Evolutionary conservation across 805 yeast genomes (phyloP), one percentile per base, ranked within the genome.

Genomic region (Yarrowia bubula): DNA sequence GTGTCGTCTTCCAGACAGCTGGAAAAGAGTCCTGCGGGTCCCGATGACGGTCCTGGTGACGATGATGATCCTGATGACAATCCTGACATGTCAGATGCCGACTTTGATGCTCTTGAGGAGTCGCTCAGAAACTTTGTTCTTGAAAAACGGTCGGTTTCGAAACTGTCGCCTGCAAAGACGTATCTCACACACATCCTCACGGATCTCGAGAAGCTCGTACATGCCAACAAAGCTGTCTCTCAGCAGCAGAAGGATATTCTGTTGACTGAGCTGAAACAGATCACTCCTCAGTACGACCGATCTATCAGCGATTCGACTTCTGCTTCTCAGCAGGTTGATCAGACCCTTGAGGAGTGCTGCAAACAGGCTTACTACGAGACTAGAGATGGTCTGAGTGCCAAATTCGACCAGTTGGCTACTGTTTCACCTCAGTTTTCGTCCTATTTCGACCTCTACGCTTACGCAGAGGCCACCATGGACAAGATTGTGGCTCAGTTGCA

Each of bases 141-240:
- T 22, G 96, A 93, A 69, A 95, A 92, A 71, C 83, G 99, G 71
- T 86, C 97, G 0, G 75, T 89, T 10, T 92, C 98, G 0, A 95
- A 95, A 73, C 79, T 95, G 13, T 82, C 90, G 39, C 99, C 99
- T 0, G 98, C 97, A 0, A 91, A 92, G 72, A 92, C 87, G n/a
- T 95, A 89, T 70, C 76, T 93, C 33, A 67, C 80, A 17, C 93
- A 92, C 70, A 72, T 92, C 11, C 81, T 89, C 46, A 74, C 75
- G 22, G 99, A 95, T 71, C 71, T 93, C 44, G 77, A 78, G 58
- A 75, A 77, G 1, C 78, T 95, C 18, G 81, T 96, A 0, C 76
- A 79, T 9, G 76, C 83, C n/a, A 95, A 92, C 73, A 80, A 84
- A 60, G 75, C 79, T n/a, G 76, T 83, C 13, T 83, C 86, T 68